Conservation (phyloP, 2,329 filamentous ascomycete species). For the Aspergillus spinulosporus region DNA sequence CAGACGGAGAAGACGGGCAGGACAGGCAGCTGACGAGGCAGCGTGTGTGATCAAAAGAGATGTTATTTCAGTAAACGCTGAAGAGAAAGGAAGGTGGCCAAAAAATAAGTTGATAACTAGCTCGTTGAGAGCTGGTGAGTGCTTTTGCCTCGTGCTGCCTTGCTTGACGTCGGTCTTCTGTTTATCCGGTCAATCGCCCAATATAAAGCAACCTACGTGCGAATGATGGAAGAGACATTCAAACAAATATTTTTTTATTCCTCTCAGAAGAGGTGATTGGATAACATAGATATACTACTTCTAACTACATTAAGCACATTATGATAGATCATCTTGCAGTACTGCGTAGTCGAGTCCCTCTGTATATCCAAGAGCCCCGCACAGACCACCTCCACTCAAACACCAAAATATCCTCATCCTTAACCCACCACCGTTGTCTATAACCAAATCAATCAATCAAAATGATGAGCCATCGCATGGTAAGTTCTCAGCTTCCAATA, state of each 20-base stretch:
- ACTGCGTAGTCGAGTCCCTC: not conserved
- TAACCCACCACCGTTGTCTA: not conserved
- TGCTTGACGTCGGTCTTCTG: slow-evolving; percentile 18
- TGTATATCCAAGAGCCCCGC: not conserved
- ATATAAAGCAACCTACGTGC: not conserved
- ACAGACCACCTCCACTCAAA: slow-evolving; percentile 12
- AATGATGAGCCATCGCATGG: slow-evolving; percentile 7
- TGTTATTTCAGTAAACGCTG: too few relatives aligned
- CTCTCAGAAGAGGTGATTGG: too few relatives aligned
- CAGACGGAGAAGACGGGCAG: slow-evolving; percentile 6
- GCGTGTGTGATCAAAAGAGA: slow-evolving; percentile 8
- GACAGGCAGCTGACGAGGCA: slow-evolving; percentile 6
- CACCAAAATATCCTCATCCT: slow-evolving; percentile 11
- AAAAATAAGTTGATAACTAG: not conserved
- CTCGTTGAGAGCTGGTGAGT: not conserved
- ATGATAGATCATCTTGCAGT: not conserved
- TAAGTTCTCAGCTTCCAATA: not conserved
- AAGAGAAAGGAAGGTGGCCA: slow-evolving; percentile 20
- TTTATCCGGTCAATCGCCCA: slow-evolving; percentile 28
- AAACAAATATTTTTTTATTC: too few relatives aligned
- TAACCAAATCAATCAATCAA: not conserved
- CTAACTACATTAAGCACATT: too few relatives aligned
- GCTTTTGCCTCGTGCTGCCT: not conserved
- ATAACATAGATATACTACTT: too few relatives aligned
- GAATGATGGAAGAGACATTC: too few relatives aligned